Evolutionary conservation across 2,329 filamentous ascomycete genomes (phyloP), one percentile per base, ranked within the genome.

Genomic region (Pseudopithomyces chartarum): DNA sequence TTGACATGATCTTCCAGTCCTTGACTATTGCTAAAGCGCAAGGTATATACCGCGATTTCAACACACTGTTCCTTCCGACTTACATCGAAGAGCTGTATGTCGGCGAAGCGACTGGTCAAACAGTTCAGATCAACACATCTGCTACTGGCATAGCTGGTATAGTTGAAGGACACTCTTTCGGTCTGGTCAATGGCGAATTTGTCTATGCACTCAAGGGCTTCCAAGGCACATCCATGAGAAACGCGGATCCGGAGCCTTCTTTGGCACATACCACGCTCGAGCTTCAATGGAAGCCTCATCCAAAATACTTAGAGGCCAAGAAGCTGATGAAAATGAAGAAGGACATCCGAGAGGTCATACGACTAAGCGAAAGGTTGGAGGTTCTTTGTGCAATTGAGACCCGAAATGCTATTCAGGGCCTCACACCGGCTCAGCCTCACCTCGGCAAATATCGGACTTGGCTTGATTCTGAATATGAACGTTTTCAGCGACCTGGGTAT

Each of bases 1-100:
- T 59, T 7, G 59, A 63, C 43, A 13, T 38, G n/a, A 44, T 38
- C 23, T 39, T 63, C 3, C 61, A 63, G 29, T 34, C 48, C 3
- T 26, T 59, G 12, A 55, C 32, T 5, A 48, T 61, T 3, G 50
- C 58, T 3, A 29, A 29, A 10, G 2, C 17, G 5, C n/a, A 54
- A 32, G 60, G 58, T 17, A 15, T 45, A 15, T 26, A 23, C 3
- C 39, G 54, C 19, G 12, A 23, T 1, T 54, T 61, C 40, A 42
- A 49, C 2, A 40, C n/a, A 6, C 23, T 61, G 23, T 39, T n/a
- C 23, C 13, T 63, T 3, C 61, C 61, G 12, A 54, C 59, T 11
- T 50, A 34, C 44, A 36, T 63, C n/a, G 59, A 51, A 5, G 56
- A 63, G 52, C 8, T 63, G 10, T 61, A 59, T 36, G 39, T 63